Conservation (phyloP, 345 rosid species). For the Gossypium herbaceum region DNA sequence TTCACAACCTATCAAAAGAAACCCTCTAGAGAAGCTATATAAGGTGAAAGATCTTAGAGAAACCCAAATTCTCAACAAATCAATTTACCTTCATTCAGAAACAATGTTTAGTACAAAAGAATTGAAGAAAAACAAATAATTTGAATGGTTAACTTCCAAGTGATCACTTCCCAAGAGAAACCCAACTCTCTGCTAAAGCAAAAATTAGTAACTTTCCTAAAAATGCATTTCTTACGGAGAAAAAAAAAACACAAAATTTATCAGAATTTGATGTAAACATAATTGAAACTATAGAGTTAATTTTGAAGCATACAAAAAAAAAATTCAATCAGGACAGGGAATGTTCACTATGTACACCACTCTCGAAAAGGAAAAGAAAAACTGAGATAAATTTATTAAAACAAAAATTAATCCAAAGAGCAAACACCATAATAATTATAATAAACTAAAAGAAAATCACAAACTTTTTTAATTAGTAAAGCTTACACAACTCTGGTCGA, state of each 20-base stretch:
- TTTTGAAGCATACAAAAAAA: background rate
- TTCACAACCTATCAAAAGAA: background rate
- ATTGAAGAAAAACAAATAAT: background rate
- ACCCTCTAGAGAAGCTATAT: slow-evolving; percentile 2
- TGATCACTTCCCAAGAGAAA: background rate
- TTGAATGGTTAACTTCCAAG: background rate
- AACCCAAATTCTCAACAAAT: background rate
- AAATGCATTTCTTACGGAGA: background rate
- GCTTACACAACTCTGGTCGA: slow-evolving; percentile 61
- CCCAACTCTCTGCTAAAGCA: background rate
- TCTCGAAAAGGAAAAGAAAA: background rate
- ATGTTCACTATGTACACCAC: slow-evolving; percentile 3
- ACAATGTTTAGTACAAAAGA: background rate
- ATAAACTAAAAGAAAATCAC: background rate
- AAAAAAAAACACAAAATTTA: background rate
- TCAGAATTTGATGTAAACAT: background rate
- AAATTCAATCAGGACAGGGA: background rate
- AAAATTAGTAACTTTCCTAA: background rate
- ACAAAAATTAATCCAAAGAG: background rate
- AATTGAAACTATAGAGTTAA: background rate
- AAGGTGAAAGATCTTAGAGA: background rate
- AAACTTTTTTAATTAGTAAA: background rate
- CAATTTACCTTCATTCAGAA: background rate
- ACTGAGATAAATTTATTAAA: background rate
- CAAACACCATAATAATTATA: background rate